A percentile compares a stretch with the other conserved stretches of the same genome.
Evolutionary conservation across 768 basidiomycete genomes (phyloP).

Genomic region (Lactifluus volemus): DNA sequence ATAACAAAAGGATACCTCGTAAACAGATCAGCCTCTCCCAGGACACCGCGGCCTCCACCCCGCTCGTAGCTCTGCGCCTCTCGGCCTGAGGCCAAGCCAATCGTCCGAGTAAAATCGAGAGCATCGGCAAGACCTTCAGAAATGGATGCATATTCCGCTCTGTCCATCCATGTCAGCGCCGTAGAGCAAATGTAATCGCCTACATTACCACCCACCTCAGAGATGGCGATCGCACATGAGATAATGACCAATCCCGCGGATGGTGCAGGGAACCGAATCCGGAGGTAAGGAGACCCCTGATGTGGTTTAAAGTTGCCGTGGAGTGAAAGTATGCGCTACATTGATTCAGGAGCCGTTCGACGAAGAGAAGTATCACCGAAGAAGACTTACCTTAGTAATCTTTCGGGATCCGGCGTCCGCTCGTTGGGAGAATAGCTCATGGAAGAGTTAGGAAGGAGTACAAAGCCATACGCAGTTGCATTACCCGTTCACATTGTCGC

Average conservation of each 20-base stretch:
- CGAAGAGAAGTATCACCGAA: neutral
- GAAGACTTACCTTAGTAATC: conserved; percentile 58
- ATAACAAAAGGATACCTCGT: conserved; percentile 47
- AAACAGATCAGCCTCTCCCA: conserved; percentile 91
- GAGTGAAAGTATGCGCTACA: conserved; percentile 93
- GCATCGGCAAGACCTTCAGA: conserved; percentile 81
- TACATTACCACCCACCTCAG: conserved; percentile 43
- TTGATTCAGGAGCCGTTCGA: neutral
- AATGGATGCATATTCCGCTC: conserved; percentile 78
- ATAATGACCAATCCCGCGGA: conserved; percentile 85
- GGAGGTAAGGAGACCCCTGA: conserved; percentile 80
- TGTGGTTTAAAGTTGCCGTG: conserved; percentile 84
- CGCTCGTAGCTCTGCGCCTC: conserved; percentile 48
- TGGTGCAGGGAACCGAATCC: conserved; percentile 92
- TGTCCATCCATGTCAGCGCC: conserved; percentile 24
- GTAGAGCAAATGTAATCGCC: neutral
- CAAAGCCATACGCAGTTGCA: conserved; percentile 17
- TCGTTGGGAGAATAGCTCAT: conserved; percentile 60
- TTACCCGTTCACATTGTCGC: conserved; percentile 93
- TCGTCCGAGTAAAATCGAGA: conserved; percentile 85
- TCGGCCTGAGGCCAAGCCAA: conserved; percentile 57
- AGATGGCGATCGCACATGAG: conserved; percentile 79
- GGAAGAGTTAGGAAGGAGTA: neutral
- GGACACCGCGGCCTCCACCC: conserved; percentile 58
- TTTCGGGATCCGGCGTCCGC: conserved; percentile 83